Base-by-base conservation (phyloP, 2,329 filamentous ascomycete genomes). In the Claviceps pazoutovae region DNA sequence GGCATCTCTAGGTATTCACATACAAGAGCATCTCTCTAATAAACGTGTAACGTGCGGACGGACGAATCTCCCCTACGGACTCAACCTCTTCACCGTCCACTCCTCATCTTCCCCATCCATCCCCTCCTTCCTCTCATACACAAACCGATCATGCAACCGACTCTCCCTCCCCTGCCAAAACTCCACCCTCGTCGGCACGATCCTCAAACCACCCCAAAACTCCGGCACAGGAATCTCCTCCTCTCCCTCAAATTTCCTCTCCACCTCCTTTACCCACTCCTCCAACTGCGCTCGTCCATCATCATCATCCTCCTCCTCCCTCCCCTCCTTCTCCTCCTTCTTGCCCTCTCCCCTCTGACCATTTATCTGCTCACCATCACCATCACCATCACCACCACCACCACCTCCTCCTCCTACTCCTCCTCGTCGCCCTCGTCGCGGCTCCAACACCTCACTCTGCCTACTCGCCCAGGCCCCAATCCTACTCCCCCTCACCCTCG, bases 81-180 rank as follows among this genome's bases (percentile, higher is more conserved):
- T 90, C 65, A 90, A 65, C 60, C 87, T 80, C 60, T 88, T 76
- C 59, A 93, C 69, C 61, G 69, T 77, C 86, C 85, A 90, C 51
- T 68, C 66, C 16, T 59, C 69, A 11, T 61, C 64, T 48, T 53
- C 43, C 7, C 19, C 52, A 1, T 52, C 67, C 17, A 60, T 66
- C 21, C 59, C 67, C 50, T 71, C 72, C 48, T 79, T 74, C 64
- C 78, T 82, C 52, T 81, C 80, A 69, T 96, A 97, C 55, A 83
- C 78, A 66, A 98, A 97, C 23, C 93, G 84, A 74, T 98, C 93
- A 70, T 98, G 93, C 67, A 98, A 70, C 54, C 93, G 77, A 69
- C 84, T 95, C 64, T 88, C 79, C 60, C 93, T 79, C 2, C 93
- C 93, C 74, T 96, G 90, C 82, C 93, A 98, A 66, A 98, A 98